Evolutionary conservation across 2,329 filamentous ascomycete genomes (phyloP), one percentile per base, ranked within the genome.

Genomic region (Daldinia eschscholtzii): DNA sequence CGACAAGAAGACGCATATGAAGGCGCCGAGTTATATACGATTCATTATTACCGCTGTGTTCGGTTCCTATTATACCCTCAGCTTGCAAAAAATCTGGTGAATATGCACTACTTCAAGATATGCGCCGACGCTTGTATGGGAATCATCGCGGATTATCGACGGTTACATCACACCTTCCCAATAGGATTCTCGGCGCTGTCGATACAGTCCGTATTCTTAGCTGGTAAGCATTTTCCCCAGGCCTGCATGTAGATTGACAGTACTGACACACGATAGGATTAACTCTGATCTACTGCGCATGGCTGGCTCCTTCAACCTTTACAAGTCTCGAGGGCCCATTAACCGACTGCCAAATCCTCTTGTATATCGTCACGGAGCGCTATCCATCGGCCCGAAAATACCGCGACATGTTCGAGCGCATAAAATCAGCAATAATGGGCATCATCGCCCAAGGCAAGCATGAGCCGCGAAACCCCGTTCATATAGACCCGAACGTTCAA

Each of bases 361-460:
- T 79, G 6, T 78, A 78, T 46, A 77, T 79, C 60, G 74, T 79
- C 33, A 75, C 76, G 1, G 77, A 78, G 46, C 76, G 76, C 1
- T 79, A 78, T 41, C 75, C 77, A 2, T 77, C 76, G 6, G 77
- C 77, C 1, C 68, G 75, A 23, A 77, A 76, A 53, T 79, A 79
- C 39, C 74, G 77, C 4, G 77, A 79, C 64, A 72, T 78, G 1
- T 79, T 79, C 42, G 77, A 79, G 68, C 75, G 76, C 7, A 76
- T 79, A 26, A 77, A 76, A 57, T 70, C 72, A 35, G 70, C 72
- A 5, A 73, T 78, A 53, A 61, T 75, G 58, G 62, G 58, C 20
- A 64, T 76, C n/a, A 74, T 77, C 28, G 66, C 75, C 6, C 73
- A 75, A 55, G 76, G 75, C 13, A 76, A 76, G 37, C 75, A 77